Evolutionary conservation across 345 rosid genomes (phyloP), one percentile per base, ranked within the genome.

Genomic region (Eucalyptus camaldulensis): DNA sequence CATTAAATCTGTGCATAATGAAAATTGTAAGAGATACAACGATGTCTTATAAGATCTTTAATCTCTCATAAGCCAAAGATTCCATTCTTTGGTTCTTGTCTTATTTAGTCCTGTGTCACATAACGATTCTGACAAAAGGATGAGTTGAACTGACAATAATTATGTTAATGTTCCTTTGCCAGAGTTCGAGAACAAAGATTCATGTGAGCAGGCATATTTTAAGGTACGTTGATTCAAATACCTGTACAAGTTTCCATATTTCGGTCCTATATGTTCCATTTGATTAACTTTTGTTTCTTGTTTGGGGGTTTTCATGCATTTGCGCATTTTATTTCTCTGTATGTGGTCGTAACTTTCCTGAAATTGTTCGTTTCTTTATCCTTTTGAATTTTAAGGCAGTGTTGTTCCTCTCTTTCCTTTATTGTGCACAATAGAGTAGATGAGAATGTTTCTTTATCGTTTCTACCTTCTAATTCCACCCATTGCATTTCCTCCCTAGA

Each of bases 191-290:
- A 90, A 92, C 81, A 91, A 89, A 47, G 98, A 94, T 88, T 92
- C 99, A 50, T 98, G 99, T 62, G 97, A 96, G 90, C 97, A 93
- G 90, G 99, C 99, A 10, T 97, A 96, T 88, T 95, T 92, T 87
- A 97, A 98, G 99, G 99, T 96, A 92, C 49, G 85, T 31, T 83
- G 45, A 33, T 87, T 40, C 54, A 69, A 54, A 37, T 31, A 31
- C 67, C 27, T 88, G 40, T 40, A 45, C 67, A 65, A 65, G 13
- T 54, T 47, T 53, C 62, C 45, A 25, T 87, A 54, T 72, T 89
- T 72, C 37, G 4, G 24, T 85, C 86, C 80, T 88, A 54, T 53
- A 49, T 85, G 45, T 40, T 76, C 47, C 10, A 56, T 50, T 56
- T 47, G 53, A 13, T 69, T 51, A 72, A 24, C 49, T 69, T 88